These are phyloP conservation scores for Grosmannia penicillata DNA, from an alignment of 2,329 filamentous ascomycete genomes.

Conservation along the genomic window DNA sequence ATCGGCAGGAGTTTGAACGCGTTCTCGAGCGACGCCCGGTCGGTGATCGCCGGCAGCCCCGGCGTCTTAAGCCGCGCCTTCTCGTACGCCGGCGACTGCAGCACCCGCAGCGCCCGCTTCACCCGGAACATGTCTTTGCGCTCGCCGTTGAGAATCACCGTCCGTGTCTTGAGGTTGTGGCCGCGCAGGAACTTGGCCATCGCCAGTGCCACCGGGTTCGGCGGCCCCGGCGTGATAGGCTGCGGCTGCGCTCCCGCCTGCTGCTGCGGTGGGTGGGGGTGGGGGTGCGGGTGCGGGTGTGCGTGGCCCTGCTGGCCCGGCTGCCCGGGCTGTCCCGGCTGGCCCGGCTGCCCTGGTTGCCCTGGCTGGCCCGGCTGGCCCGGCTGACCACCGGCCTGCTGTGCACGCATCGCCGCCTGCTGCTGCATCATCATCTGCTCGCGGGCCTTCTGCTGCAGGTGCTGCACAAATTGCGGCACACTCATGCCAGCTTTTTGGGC, in stretches of 20 bases:
- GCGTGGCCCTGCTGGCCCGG: slow-evolving; percentile 11
- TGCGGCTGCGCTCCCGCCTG: slow-evolving; percentile 41
- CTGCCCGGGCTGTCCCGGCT: slow-evolving; percentile 22
- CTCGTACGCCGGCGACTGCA: slow-evolving; percentile 77
- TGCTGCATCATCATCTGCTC: slow-evolving; percentile 31
- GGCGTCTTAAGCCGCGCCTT: slow-evolving; percentile 86
- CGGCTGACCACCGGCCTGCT: slow-evolving; percentile 14
- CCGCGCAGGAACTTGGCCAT: slow-evolving; percentile 74
- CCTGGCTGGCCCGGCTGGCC: slow-evolving; percentile 11
- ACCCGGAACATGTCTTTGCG: slow-evolving; percentile 98
- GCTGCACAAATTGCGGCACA: slow-evolving; percentile 69
- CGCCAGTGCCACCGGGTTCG: slow-evolving; percentile 77
- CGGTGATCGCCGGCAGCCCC: slow-evolving; percentile 72
- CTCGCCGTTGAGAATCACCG: slow-evolving; percentile 88
- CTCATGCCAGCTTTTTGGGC: slow-evolving; percentile 74
- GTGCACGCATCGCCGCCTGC: slow-evolving; percentile 28
- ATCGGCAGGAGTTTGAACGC: slow-evolving; percentile 89
- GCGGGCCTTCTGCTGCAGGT: slow-evolving; percentile 42
- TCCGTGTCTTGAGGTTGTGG: slow-evolving; percentile 78
- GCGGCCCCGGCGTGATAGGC: slow-evolving; percentile 62
- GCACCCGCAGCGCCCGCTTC: slow-evolving; percentile 83
- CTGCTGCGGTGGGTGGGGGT: slow-evolving; percentile 16
- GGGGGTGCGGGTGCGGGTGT: slow-evolving; percentile 19
- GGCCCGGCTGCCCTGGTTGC: slow-evolving; percentile 27
- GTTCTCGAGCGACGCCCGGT: slow-evolving; percentile 75